Evolutionary conservation across 495 filamentous ascomycete species (phyloP).

Genomic region (Choiromyces venosus): DNA sequence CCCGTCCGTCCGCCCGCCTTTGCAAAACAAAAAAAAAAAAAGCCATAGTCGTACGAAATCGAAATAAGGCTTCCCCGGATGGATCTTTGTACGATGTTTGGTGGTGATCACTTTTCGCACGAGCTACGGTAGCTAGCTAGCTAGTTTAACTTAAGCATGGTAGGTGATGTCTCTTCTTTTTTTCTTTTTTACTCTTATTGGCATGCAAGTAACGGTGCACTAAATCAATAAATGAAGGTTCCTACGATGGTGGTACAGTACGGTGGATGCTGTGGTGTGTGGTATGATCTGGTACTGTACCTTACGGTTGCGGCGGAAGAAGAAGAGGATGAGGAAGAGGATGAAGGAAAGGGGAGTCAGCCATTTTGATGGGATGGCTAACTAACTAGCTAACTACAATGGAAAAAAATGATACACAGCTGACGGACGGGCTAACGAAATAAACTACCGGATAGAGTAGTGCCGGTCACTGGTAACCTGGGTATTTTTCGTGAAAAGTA

Average conservation of each 20-base stretch:
- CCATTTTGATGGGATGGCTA: not conserved
- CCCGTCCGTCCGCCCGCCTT: too few relatives aligned
- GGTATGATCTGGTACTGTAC: not conserved
- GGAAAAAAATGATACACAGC: too few relatives aligned
- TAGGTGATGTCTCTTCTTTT: not conserved
- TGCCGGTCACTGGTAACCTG: too few relatives aligned
- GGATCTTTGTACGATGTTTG: conserved; percentile 39
- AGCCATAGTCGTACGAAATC: conserved; percentile 37
- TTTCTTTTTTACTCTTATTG: not conserved
- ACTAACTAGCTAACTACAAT: not conserved
- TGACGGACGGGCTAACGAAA: too few relatives aligned
- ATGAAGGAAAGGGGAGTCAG: not conserved
- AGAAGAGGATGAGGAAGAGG: too few relatives aligned
- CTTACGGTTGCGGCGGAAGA: not conserved
- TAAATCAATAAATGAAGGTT: too few relatives aligned
- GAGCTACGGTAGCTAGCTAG: too few relatives aligned
- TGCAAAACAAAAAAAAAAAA: conserved; percentile 13
- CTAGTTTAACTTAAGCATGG: not conserved
- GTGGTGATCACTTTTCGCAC: not conserved
- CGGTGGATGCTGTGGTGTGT: not conserved
- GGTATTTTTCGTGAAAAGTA: too few relatives aligned
- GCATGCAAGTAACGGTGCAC: not conserved
- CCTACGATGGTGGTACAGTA: not conserved
- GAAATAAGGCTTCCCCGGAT: conserved; percentile 19
- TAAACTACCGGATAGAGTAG: not conserved